Evolutionary conservation across 148 eudicot species (phyloP).

Genomic region (Spergularia bocconei): DNA sequence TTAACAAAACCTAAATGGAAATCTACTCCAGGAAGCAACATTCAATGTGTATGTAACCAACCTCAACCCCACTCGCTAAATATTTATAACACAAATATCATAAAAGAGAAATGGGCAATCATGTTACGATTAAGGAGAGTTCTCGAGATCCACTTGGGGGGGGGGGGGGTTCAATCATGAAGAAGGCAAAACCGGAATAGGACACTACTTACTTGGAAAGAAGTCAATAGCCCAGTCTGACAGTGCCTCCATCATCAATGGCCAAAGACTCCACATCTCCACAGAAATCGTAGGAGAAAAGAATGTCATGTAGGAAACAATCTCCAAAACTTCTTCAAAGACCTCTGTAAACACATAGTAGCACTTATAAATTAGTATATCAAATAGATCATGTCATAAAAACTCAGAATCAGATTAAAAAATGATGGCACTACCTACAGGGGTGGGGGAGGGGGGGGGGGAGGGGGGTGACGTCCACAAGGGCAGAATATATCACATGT

Average conservation of each 20-base stretch:
- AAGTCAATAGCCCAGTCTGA: conserved; percentile 99
- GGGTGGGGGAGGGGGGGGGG: no score
- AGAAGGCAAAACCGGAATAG: neutral
- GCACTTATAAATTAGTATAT: neutral
- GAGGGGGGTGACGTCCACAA: no score
- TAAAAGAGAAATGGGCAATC: no score
- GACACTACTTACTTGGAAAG: conserved; percentile 75
- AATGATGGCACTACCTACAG: neutral
- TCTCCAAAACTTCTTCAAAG: conserved; percentile 96
- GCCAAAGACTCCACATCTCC: conserved; percentile 99
- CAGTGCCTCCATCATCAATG: conserved; percentile 89
- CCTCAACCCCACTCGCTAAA: neutral
- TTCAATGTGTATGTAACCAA: neutral
- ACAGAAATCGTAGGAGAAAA: conserved; percentile 85
- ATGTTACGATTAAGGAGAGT: neutral
- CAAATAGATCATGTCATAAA: neutral
- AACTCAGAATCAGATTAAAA: neutral
- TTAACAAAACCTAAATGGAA: neutral
- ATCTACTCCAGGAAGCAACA: neutral
- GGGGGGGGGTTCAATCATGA: neutral
- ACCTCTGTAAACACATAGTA: conserved; percentile 61
- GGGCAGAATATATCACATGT: no score
- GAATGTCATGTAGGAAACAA: conserved; percentile 96
- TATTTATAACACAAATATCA: neutral
- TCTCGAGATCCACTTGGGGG: neutral